phyloP scores from a whole-genome alignment of 257 asterid species.

The Nicotiana paniculata region DNA sequence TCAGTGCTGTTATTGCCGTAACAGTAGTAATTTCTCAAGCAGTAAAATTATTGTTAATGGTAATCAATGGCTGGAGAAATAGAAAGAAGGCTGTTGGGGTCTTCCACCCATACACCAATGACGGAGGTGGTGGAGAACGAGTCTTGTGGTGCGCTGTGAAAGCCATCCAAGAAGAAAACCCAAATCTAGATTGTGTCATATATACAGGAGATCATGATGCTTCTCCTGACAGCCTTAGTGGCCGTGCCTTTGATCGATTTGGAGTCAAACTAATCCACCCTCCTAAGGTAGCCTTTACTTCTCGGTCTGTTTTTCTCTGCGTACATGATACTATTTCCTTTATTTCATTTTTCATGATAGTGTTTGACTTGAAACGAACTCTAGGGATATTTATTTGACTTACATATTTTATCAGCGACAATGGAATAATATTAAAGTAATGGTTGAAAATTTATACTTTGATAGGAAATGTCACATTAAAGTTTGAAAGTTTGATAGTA shows the following conservation, averaged over 20 bases:
- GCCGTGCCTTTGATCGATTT: conserved; percentile 72
- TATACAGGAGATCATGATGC: conserved; percentile 90
- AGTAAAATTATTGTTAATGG: conserved; percentile 6
- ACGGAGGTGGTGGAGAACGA: conserved; percentile 99
- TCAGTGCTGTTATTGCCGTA: not conserved
- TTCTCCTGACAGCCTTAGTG: conserved; percentile 56
- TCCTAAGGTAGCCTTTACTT: conserved; percentile 42
- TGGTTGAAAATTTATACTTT: not conserved
- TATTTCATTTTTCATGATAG: not conserved
- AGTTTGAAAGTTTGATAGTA: not conserved
- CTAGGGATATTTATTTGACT: not conserved
- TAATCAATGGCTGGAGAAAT: conserved; percentile 31
- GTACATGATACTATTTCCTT: not conserved
- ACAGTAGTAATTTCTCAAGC: conserved; percentile 5
- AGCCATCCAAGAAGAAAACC: conserved; percentile 76
- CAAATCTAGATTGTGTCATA: conserved; percentile 69
- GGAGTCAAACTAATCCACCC: conserved; percentile 66
- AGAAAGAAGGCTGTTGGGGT: conserved; percentile 54
- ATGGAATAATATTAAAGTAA: not conserved
- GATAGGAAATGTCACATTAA: not conserved
- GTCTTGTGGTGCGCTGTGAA: conserved; percentile 96
- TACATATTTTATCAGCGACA: not conserved
- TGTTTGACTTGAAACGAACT: not conserved
- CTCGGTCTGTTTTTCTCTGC: not conserved
- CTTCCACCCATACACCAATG: conserved; percentile 91